Percentiles rank a stretch among this genome's conserved stretches.
Conservation (phyloP, 2,329 filamentous ascomycete species). For the Tolypocladium inflatum region DNA sequence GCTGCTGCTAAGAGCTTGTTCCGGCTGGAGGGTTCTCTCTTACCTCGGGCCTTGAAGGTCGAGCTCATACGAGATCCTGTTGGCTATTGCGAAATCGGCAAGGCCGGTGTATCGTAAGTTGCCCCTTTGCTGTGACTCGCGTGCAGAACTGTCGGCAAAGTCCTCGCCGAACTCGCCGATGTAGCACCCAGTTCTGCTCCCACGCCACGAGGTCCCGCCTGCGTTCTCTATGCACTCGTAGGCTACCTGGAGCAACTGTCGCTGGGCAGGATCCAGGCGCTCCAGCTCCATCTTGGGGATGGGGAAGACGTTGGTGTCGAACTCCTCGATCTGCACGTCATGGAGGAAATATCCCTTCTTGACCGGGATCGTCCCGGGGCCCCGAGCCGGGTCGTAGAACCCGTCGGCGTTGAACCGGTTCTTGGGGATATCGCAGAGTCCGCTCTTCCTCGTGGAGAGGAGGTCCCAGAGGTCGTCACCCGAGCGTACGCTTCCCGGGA, state of each 20-base stretch:
- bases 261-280: slow-evolving; percentile 20
- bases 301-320: slow-evolving; percentile 16
- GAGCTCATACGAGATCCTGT: slow-evolving; percentile 19
- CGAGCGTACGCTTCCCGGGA: slow-evolving; percentile 26
- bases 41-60: slow-evolving; percentile 10
- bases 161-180: slow-evolving; percentile 7
- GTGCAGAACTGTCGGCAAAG: background rate
- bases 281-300: slow-evolving; percentile 15
- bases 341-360: slow-evolving; percentile 15
- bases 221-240: slow-evolving; percentile 7
- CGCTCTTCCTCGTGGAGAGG: slow-evolving; percentile 8
- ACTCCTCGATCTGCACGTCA: slow-evolving; percentile 7
- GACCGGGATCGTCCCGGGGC: slow-evolving; percentile 2
- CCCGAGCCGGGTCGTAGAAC: slow-evolving; percentile 4
- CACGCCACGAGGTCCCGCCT: slow-evolving; percentile 1
- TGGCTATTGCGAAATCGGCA: slow-evolving; percentile 14
- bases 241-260: slow-evolving; percentile 18
- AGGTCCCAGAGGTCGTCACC: slow-evolving; percentile 30
- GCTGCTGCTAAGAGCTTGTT: no score
- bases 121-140: slow-evolving; percentile 3
- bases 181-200: slow-evolving; percentile 4
- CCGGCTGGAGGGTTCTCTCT: no score
- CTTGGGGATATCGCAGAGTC: slow-evolving; percentile 3
- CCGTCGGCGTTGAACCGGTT: slow-evolving; percentile 6
- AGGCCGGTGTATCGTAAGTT: slow-evolving; percentile 13